Conservation (phyloP, 23 red algal genomes). For the Gracilaria vermiculophylla region DNA sequence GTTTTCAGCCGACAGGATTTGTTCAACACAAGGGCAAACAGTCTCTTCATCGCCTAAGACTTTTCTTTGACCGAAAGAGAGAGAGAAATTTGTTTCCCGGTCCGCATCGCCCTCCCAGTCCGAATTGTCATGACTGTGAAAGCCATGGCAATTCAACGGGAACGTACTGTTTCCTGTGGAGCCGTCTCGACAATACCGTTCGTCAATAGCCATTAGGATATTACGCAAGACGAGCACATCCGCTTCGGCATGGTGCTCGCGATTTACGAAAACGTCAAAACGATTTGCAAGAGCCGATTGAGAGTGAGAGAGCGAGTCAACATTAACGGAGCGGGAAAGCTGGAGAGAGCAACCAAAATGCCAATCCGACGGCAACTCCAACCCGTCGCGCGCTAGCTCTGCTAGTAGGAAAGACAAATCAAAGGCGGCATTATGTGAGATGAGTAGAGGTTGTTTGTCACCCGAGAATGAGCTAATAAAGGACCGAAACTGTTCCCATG, state of each 20-base stretch:
- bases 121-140: background rate
- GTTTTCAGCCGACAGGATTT: background rate
- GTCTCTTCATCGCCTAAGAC: background rate
- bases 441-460: background rate
- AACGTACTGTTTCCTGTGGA: background rate
- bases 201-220: background rate
- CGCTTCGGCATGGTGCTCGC: background rate
- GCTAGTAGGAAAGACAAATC: constrained; percentile 10
- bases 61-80: background rate
- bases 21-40: background rate
- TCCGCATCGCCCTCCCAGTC: background rate
- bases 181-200: background rate
- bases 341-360: background rate
- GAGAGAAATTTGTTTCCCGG: background rate
- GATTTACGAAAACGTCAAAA: background rate
- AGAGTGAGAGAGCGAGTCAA: background rate
- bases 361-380: background rate
- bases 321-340: background rate
- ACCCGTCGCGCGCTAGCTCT: background rate
- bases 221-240: background rate
- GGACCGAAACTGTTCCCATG: background rate
- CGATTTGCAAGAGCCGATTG: background rate
- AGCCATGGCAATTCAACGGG: background rate
- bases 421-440: constrained; percentile 28
- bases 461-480: background rate